Percentiles rank a stretch among this genome's conserved stretches.
These are phyloP conservation scores for Basipetospora chlamydospora DNA, from an alignment of 2,329 filamentous ascomycete genomes.

Conservation along the genomic window DNA sequence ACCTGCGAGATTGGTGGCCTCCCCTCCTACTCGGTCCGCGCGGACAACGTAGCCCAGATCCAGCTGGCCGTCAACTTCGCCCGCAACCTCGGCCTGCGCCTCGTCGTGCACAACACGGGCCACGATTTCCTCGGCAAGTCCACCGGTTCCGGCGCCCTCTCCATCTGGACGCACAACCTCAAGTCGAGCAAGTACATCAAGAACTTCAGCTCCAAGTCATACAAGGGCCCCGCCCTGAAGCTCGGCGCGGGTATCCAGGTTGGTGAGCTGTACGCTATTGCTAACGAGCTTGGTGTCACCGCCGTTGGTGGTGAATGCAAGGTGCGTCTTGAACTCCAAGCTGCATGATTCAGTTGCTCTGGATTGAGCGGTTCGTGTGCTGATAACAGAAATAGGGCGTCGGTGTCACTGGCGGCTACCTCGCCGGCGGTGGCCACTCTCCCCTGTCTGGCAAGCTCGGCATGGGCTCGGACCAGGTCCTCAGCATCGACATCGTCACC, in stretches of 20 bases:
- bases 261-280: constrained; percentile 35
- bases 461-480: constrained; percentile 42
- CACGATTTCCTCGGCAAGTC: constrained; percentile 21
- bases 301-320: constrained; percentile 39
- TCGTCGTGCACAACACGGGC: constrained; percentile 20
- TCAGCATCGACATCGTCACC: constrained; percentile 42
- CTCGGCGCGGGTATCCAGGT: constrained; percentile 39
- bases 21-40: constrained; percentile 23
- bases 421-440: constrained; percentile 45
- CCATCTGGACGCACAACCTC: constrained; percentile 25
- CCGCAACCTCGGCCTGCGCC: constrained; percentile 20
- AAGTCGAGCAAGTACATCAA: constrained; percentile 15
- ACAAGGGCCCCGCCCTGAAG: constrained; percentile 35
- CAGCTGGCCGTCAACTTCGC: constrained; percentile 21
- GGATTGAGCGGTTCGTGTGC: no score
- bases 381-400: constrained; percentile 23
- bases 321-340: no score
- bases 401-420: constrained; percentile 44
- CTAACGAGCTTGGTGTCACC: constrained; percentile 27
- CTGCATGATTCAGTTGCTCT: no score
- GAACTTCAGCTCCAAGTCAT: constrained; percentile 12
- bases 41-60: constrained; percentile 16
- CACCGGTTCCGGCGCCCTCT: constrained; percentile 19
- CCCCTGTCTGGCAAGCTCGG: constrained; percentile 38
- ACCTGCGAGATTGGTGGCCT: constrained; percentile 29